Percentiles rank a stretch among this genome's conserved stretches.
These are phyloP conservation scores for Elsinoe necatrix DNA, from an alignment of 2,329 filamentous ascomycete species.

Conservation along the genomic window DNA sequence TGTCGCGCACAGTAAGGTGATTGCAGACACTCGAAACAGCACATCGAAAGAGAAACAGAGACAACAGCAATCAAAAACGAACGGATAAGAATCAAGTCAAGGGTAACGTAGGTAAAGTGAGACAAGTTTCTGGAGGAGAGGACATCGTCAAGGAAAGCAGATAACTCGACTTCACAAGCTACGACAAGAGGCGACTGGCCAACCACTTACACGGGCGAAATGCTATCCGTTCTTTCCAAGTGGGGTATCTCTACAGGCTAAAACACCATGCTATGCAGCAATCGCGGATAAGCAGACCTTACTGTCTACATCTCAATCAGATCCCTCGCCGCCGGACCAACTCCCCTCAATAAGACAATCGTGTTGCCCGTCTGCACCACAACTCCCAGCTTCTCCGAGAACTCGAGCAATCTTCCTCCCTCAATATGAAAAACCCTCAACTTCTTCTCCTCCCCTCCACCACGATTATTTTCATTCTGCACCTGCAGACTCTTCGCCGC, in stretches of 20 bases:
- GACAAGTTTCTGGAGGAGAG: no score
- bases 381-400: slow-evolving; percentile 72
- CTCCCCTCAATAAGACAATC: slow-evolving; percentile 75
- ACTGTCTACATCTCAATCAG: slow-evolving; percentile 49
- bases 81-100: no score
- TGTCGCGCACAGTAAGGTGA: no score
- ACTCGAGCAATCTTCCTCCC: slow-evolving; percentile 76
- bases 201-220: background rate
- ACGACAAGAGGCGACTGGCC: no score
- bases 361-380: slow-evolving; percentile 75
- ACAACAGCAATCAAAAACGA: no score
- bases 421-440: slow-evolving; percentile 90
- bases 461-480: slow-evolving; percentile 74
- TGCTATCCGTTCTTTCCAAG: background rate
- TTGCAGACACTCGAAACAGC: no score
- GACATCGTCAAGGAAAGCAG: no score
- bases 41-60: no score
- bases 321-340: slow-evolving; percentile 66
- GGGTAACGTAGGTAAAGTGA: no score
- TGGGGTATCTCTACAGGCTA: background rate
- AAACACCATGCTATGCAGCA: slow-evolving; percentile 1
- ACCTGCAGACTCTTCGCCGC: slow-evolving; percentile 71
- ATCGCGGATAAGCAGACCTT: background rate
- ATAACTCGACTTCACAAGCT: no score
- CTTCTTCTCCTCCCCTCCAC: slow-evolving; percentile 65